These are phyloP conservation scores for Aspergillus sp. DNA, from an alignment of 2,329 filamentous ascomycete genomes.

Conservation along the genomic window DNA sequence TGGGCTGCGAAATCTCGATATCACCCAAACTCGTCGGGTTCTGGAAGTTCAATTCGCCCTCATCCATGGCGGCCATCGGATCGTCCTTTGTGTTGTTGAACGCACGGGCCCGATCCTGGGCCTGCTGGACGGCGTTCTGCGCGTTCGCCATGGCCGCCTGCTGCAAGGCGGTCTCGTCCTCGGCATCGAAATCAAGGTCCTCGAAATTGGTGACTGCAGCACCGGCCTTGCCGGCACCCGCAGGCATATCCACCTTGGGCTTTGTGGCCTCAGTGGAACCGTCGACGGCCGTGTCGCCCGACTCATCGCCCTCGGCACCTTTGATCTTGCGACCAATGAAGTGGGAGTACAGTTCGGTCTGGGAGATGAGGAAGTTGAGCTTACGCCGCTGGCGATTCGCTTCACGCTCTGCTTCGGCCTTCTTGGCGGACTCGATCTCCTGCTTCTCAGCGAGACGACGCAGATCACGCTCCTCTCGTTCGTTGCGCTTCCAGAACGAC, in stretches of 20 bases:
- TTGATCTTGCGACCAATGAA: constrained; percentile 99
- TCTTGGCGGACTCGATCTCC: constrained; percentile 93
- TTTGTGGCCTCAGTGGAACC: constrained; percentile 48
- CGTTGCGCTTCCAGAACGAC: constrained; percentile 98
- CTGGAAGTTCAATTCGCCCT: constrained; percentile 99
- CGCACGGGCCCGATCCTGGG: constrained; percentile 84
- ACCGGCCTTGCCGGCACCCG: constrained; percentile 47
- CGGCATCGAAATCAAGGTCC: constrained; percentile 91
- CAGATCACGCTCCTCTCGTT: constrained; percentile 92
- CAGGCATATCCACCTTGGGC: constrained; percentile 12
- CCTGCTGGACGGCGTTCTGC: constrained; percentile 91
- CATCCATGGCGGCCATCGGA: constrained; percentile 73
- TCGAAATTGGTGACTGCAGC: constrained; percentile 89
- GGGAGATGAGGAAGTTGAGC: constrained; percentile 98
- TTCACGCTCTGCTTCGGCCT: constrained; percentile 95
- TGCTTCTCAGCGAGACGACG: constrained; percentile 92
- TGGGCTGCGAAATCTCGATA: constrained; percentile 90
- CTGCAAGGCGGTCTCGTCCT: constrained; percentile 78
- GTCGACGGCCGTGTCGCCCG: constrained; percentile 73
- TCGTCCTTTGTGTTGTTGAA: constrained; percentile 83
- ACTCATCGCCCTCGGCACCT: constrained; percentile 92
- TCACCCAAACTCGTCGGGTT: constrained; percentile 94
- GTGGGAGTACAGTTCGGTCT: constrained; percentile 98
- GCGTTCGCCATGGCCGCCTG: constrained; percentile 92
- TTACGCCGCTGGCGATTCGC: constrained; percentile 97